Evolutionary conservation across 345 rosid genomes (phyloP), one percentile per base, ranked within the genome.

Genomic region (Cardamine resedifolia): DNA sequence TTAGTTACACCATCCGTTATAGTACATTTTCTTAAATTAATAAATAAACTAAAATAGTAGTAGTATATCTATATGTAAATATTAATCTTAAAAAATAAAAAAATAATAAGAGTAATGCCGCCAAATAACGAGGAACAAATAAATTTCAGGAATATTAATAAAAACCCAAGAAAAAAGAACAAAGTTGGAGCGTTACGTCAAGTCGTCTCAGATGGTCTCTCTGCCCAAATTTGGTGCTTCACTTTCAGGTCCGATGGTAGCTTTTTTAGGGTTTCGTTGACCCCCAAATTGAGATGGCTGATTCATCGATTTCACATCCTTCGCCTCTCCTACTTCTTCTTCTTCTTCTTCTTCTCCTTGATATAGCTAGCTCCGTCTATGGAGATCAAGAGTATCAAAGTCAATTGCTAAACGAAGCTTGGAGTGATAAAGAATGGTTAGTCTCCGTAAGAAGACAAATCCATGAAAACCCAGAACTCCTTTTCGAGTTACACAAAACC

Each of bases 401-500:
- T 21, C 70, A 84, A 10, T 19, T 86, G 28, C 70, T 89, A 30
- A 66, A 51, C 39, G 81, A 83, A 55, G 89, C 96, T 16, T 34
- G 61, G 41, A 53, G 57, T 39, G 83, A 88, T 64, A 81, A 72
- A 61, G 84, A 82, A 11, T 94, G 96, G 96, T 76, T 91, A 30
- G 77, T 81, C 27, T 81, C 85, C 3, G 64, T 85, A 6, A 78
- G 96, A 73, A 82, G 98, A 77, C 85, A 76, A 69, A 83, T 94
- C 87, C 98, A 90, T 53, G 88, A 87, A 75, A 82, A 85, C 71
- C 97, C 98, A 41, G 97, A 94, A 79, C 91, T 89, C 65, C 64
- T 76, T 43, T 91, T 85, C 74, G 82, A 94, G 27, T 83, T 89
- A 58, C 80, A 87, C 90, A 61, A 81, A 66, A 91, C 97, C 39